Percentiles rank a stretch among this genome's conserved stretches.
Conservation (phyloP, 225 moss, liverwort and hornwort species). For the Sphagnum tenellum region DNA sequence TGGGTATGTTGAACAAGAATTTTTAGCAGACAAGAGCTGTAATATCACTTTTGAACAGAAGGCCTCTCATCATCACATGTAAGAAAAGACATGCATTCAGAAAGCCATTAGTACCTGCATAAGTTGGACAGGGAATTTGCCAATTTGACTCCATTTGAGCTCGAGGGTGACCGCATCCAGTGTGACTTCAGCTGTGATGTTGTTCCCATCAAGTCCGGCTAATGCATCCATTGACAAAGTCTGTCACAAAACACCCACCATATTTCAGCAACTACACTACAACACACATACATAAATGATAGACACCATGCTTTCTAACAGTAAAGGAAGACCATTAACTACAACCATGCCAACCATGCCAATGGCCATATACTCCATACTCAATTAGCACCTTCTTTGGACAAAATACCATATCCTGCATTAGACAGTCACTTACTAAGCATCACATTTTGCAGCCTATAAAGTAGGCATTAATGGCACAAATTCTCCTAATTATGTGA, state of each 20-base stretch:
- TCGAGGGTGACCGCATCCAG: constrained; percentile 62
- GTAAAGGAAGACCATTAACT: neutral
- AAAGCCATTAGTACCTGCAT: neutral
- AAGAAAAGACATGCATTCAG: no score
- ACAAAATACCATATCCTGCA: neutral
- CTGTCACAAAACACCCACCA: constrained; percentile 23
- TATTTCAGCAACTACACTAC: neutral
- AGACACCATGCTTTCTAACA: no score
- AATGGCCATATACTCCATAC: neutral
- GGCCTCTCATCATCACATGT: no score
- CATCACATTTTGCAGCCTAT: no score
- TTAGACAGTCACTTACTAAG: no score
- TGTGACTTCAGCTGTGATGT: constrained; percentile 65
- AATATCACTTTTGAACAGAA: no score
- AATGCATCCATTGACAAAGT: constrained; percentile 78
- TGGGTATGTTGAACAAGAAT: no score
- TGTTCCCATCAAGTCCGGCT: constrained; percentile 49
- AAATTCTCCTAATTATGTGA: no score
- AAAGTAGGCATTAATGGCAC: no score
- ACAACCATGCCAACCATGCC: no score
- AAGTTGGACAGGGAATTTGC: neutral
- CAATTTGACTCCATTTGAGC: constrained; percentile 71
- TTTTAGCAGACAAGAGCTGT: no score
- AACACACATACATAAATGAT: neutral
- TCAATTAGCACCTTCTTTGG: no score